Percentiles rank a stretch among this genome's conserved stretches.
phyloP scores from a whole-genome alignment of 139 green algal species.

The Raphidocelis subcapitata region DNA sequence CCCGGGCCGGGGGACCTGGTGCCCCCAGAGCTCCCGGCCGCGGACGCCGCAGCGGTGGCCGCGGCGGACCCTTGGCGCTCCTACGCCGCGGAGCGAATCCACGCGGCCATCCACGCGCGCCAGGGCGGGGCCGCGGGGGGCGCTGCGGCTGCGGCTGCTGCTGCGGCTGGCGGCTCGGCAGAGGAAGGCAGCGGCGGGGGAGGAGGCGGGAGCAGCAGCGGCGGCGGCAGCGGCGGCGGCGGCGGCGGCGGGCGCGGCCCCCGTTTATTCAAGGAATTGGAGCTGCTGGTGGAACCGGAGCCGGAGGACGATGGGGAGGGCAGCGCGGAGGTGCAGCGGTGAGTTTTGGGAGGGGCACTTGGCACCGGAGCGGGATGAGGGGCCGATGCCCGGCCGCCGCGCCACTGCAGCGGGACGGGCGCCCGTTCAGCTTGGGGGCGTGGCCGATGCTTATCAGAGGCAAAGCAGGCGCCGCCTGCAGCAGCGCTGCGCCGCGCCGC shows the following conservation, averaged over 20 bases:
- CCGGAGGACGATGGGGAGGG: slow-evolving; percentile 39
- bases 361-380: no score
- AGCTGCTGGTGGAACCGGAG: slow-evolving; percentile 80
- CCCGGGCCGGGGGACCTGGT: no score
- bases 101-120: slow-evolving; percentile 16
- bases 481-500: no score
- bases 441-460: no score
- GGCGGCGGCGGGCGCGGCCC: slow-evolving; percentile 10
- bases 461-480: no score
- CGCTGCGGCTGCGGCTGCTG: no score
- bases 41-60: slow-evolving; percentile 17
- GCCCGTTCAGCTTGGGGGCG: no score
- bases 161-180: slow-evolving; percentile 7
- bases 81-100: neutral
- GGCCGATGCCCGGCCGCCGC: no score
- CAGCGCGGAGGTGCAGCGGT: slow-evolving; percentile 36
- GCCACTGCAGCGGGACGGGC: no score
- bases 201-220: neutral
- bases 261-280: slow-evolving; percentile 56
- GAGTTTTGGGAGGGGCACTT: no score
- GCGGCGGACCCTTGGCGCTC: slow-evolving; percentile 43
- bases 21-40: no score
- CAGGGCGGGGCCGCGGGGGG: neutral
- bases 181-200: slow-evolving; percentile 10
- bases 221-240: slow-evolving; percentile 7